These are phyloP conservation scores for Austroboletus rostrupii DNA, from an alignment of 1,284 basidiomycete species.

Conservation along the genomic window DNA sequence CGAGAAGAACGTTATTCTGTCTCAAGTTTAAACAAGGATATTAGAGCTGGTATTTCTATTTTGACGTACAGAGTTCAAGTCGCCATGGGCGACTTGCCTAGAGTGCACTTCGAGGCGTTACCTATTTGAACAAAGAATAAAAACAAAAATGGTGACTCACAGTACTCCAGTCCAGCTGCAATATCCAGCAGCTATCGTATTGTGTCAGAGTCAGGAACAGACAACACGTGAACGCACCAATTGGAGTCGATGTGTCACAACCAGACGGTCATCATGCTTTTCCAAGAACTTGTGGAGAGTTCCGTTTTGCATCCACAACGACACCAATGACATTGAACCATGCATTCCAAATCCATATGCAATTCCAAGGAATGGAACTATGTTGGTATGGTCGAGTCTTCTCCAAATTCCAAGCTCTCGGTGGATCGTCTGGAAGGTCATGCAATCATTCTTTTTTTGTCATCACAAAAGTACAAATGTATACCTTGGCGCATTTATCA, in stretches of 20 bases:
- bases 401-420: slow-evolving; percentile 11
- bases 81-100: neutral
- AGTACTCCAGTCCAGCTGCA: slow-evolving; percentile 1
- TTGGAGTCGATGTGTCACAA: neutral
- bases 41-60: too few species aligned
- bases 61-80: neutral
- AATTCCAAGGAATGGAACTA: neutral
- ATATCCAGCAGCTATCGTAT: slow-evolving; percentile 4
- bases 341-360: slow-evolving; percentile 10
- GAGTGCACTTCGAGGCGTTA: neutral
- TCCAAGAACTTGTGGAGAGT: slow-evolving; percentile 10
- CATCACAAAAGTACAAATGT: neutral
- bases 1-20: slow-evolving; percentile 18
- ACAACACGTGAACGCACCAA: slow-evolving; percentile 5
- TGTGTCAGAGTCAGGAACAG: neutral
- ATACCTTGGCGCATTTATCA: neutral
- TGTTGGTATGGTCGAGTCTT: slow-evolving; percentile 5
- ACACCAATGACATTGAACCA: slow-evolving; percentile 12
- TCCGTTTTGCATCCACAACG: slow-evolving; percentile 20
- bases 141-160: neutral
- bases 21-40: neutral
- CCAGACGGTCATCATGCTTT: neutral
- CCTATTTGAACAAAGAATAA: too few species aligned
- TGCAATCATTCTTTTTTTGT: too few species aligned
- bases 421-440: slow-evolving; percentile 3